These are phyloP conservation scores for Annona squamosa DNA, from an alignment of 164 flowering plant species.

Conservation along the genomic window DNA sequence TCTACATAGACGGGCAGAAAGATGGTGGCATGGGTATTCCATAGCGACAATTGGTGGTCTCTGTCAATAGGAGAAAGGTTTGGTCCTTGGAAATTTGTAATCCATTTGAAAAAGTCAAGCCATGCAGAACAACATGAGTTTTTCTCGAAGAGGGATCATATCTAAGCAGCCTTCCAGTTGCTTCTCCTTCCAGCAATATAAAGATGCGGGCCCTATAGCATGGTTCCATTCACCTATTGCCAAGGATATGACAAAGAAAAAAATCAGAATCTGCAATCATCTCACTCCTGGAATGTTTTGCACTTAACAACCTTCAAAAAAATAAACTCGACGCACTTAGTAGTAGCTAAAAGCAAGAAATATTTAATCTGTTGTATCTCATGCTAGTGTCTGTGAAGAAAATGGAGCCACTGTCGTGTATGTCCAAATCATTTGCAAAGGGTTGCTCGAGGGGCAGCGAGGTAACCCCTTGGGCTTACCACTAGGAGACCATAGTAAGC, in stretches of 20 bases:
- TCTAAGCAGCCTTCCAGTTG: constrained; percentile 89
- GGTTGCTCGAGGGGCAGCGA: constrained; percentile 71
- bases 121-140: constrained; percentile 67
- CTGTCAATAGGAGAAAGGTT: constrained; percentile 77
- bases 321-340: background rate
- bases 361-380: constrained; percentile 78
- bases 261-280: constrained; percentile 2
- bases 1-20: too few relatives aligned
- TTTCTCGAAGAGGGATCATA: constrained; percentile 73
- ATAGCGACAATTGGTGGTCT: constrained; percentile 93
- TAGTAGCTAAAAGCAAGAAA: background rate
- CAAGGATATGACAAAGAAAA: background rate
- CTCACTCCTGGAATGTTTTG: too few relatives aligned
- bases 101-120: constrained; percentile 95
- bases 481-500: constrained; percentile 80
- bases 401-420: constrained; percentile 85
- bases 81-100: constrained; percentile 82
- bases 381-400: constrained; percentile 95
- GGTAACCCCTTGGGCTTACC: constrained; percentile 83
- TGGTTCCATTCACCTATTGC: background rate
- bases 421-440: constrained; percentile 95
- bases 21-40: background rate
- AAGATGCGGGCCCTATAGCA: constrained; percentile 66
- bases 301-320: too few relatives aligned
- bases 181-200: constrained; percentile 89